phyloP scores from a whole-genome alignment of 139 green algal genomes.

The Picochlorum sp. region DNA sequence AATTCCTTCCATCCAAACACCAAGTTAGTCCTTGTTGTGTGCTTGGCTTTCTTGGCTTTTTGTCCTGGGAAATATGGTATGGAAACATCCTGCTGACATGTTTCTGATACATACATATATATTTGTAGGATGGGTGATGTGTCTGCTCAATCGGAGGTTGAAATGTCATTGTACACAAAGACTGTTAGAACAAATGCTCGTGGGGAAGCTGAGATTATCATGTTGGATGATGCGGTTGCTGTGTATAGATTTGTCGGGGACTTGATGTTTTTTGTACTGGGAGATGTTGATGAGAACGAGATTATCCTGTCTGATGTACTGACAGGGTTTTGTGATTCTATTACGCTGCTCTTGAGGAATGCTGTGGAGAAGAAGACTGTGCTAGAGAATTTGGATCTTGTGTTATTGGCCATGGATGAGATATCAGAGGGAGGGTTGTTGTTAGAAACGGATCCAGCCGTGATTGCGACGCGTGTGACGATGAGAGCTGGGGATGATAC shows the following conservation, averaged over 20 bases:
- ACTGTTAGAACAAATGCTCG: constrained; percentile 84
- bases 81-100: neutral
- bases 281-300: constrained; percentile 90
- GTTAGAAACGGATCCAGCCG: constrained; percentile 85
- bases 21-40: neutral
- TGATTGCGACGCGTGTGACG: constrained; percentile 82
- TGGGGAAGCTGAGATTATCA: constrained; percentile 91
- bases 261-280: constrained; percentile 96
- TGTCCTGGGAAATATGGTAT: no score
- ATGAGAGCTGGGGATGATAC: constrained; percentile 80
- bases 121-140: constrained; percentile 1
- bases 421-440: constrained; percentile 93
- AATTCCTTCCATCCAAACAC: no score
- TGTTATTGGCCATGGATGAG: constrained; percentile 94
- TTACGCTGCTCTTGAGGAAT: constrained; percentile 73
- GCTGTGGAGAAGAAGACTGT: constrained; percentile 98
- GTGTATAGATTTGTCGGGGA: constrained; percentile 95
- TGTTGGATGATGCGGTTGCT: constrained; percentile 92
- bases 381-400: constrained; percentile 97
- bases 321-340: constrained; percentile 77
- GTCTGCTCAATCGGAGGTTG: constrained; percentile 74
- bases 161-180: constrained; percentile 91
- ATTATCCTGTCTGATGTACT: constrained; percentile 85
- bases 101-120: no score
- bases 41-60: no score